Percentiles rank a stretch among this genome's conserved stretches.
These are phyloP conservation scores for Stagonosporopsis vannaccii DNA, from an alignment of 2,329 filamentous ascomycete genomes.

Conservation along the genomic window DNA sequence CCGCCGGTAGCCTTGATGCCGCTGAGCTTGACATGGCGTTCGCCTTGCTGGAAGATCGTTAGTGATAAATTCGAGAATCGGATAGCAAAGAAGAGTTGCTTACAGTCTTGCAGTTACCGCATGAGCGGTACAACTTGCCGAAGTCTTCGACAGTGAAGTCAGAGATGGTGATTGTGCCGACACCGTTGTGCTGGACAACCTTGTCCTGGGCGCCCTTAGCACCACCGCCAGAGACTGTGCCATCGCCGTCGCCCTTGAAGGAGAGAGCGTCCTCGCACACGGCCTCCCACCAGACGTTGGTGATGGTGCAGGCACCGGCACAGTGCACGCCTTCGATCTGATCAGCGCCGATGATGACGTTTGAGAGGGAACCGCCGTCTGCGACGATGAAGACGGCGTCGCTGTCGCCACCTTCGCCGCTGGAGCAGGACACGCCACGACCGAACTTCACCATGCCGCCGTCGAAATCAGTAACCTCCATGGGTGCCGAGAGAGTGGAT, in stretches of 20 bases:
- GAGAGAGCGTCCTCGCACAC: conserved; percentile 53
- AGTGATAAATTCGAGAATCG: conserved; percentile 32
- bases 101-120: conserved; percentile 58
- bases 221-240: conserved; percentile 51
- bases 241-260: conserved; percentile 46
- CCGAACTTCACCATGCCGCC: conserved; percentile 32
- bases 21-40: conserved; percentile 44
- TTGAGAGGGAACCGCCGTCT: conserved; percentile 60
- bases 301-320: conserved; percentile 57
- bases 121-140: conserved; percentile 56
- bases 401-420: conserved; percentile 52
- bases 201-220: conserved; percentile 50
- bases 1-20: conserved; percentile 3
- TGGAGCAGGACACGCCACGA: conserved; percentile 43
- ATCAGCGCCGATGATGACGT: conserved; percentile 62
- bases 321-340: conserved; percentile 63
- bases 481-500: conserved; percentile 26
- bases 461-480: conserved; percentile 33
- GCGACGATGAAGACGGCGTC: conserved; percentile 63
- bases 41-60: conserved; percentile 41
- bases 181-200: conserved; percentile 51
- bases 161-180: conserved; percentile 49
- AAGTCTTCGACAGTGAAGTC: conserved; percentile 46
- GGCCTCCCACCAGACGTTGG: conserved; percentile 55
- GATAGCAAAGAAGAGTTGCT: conserved; percentile 35